phyloP scores from a whole-genome alignment of 345 rosid species.

The Eucalyptus polyanthemos region DNA sequence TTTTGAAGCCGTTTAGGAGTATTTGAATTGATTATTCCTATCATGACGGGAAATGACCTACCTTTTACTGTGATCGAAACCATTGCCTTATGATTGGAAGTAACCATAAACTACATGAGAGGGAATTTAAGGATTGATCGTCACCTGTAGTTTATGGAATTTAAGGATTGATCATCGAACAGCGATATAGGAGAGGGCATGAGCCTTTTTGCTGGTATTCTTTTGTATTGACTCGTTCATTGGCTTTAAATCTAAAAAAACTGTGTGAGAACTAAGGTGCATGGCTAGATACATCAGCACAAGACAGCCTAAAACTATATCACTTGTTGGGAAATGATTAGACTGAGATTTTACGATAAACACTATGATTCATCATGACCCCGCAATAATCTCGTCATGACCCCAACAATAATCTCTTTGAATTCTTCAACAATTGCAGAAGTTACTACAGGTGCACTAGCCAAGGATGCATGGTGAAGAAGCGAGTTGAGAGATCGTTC shows the following conservation, averaged over 20 bases:
- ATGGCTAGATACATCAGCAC: background rate
- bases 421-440: conserved; percentile 8
- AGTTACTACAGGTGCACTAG: conserved; percentile 64
- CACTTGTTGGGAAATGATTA: background rate
- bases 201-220: background rate
- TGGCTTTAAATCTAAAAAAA: background rate
- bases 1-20: background rate
- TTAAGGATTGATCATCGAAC: background rate
- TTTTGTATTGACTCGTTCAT: background rate
- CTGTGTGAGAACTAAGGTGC: background rate
- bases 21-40: background rate
- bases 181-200: background rate
- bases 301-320: background rate
- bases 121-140: background rate
- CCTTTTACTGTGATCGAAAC: background rate
- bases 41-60: background rate
- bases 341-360: background rate
- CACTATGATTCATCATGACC: background rate
- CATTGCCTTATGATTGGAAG: background rate
- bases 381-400: background rate
- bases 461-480: conserved; percentile 46
- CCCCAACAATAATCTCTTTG: background rate
- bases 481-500: conserved; percentile 48
- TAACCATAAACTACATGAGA: background rate
- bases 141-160: background rate